Percentiles rank a stretch among this genome's conserved stretches.
phyloP scores from a whole-genome alignment of 257 asterid species.

The Penstemon eatonii region DNA sequence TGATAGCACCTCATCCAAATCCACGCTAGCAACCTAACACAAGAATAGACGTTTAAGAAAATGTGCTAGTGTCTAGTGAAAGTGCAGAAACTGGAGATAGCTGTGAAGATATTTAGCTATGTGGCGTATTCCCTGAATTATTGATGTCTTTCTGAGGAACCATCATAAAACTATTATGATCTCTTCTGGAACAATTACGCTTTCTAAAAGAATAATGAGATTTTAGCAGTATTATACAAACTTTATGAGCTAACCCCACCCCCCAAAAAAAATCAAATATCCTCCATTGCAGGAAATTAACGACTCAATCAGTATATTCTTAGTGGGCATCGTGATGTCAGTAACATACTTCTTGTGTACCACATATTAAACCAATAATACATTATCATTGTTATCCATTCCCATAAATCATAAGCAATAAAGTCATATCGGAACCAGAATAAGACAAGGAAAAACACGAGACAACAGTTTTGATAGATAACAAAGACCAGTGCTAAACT shows the following conservation, averaged over 20 bases:
- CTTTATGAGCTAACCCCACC: background rate
- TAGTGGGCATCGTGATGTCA: background rate
- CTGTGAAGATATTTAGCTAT: background rate
- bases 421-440: background rate
- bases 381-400: background rate
- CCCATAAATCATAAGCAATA: background rate
- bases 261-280: background rate
- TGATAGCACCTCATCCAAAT: slow-evolving; percentile 85
- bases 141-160: background rate
- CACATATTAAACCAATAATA: background rate
- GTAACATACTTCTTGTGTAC: background rate
- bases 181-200: background rate
- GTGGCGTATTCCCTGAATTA: background rate
- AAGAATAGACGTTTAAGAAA: slow-evolving; percentile 16
- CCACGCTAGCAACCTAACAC: slow-evolving; percentile 66
- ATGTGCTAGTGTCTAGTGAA: background rate
- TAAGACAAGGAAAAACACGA: background rate
- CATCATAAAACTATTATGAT: background rate
- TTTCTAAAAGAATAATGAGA: background rate
- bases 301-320: background rate
- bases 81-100: slow-evolving; percentile 4
- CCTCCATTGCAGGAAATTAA: background rate
- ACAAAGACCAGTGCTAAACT: background rate
- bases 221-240: background rate
- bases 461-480: background rate